Base-by-base conservation (phyloP, 345 rosid species). In the Alliaria petiolata region DNA sequence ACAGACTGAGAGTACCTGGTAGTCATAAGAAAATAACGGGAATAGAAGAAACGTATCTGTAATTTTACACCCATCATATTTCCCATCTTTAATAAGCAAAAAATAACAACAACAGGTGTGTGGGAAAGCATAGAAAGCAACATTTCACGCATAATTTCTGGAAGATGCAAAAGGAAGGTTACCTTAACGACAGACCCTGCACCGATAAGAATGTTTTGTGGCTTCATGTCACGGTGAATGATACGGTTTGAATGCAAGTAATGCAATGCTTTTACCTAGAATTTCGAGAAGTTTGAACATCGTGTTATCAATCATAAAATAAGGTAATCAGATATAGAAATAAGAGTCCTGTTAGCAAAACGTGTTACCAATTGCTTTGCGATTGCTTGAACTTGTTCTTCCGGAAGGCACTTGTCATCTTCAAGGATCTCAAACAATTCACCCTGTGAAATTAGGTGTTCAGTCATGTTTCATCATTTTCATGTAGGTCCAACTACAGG, bases 201-300 rank as follows among this genome's bases (percentile, higher is more conserved):
- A 77, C 99, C 95, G 57, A 95, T 91, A 65, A 91, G 92, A 76
- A 95, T 95, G 84, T 95, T 95, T 61, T 95, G 99, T n/a, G 99
- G 99, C 82, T 95, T 95, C 99, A 95, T 89, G 72, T 95, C 99
- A 60, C 97, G 92, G 80, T 95, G 99, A 52, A 95, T 95, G 68
- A 95, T 95, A 66, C 99, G 97, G 65, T 95, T 95, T 17, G 99
- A 91, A 76, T 95, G 99, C 85, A 95, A 71, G 77, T 95, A 95
- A 78, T 95, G 90, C 78, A 95, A 67, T 3, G 99, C 99, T 78
- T 82, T 85, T 71, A 95, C 97, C 98, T 93, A 78, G 35, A 83
- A 40, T 66, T 52, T 47, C 9, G 9, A 53, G 63, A 44, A 59
- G 34, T 60, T 46, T 25, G 5, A 8, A 53, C 22, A 59, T 50